phyloP scores from a whole-genome alignment of 768 basidiomycete genomes.

The Russula olivacea region DNA sequence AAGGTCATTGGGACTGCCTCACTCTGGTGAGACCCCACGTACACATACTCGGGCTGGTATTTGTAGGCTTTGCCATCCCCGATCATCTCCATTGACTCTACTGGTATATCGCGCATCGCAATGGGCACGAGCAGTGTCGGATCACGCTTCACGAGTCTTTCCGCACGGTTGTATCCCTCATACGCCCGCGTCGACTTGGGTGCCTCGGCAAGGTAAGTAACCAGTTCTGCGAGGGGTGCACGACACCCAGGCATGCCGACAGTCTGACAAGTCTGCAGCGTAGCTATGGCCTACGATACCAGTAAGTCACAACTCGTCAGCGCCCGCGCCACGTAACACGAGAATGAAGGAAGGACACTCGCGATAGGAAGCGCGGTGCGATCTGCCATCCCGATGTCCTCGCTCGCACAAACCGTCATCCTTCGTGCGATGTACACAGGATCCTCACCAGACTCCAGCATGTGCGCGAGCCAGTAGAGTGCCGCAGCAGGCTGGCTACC shows the following conservation, averaged over 20 bases:
- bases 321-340: background rate
- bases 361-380: slow-evolving; percentile 70
- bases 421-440: slow-evolving; percentile 69
- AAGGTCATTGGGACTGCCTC: background rate
- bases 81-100: slow-evolving; percentile 47
- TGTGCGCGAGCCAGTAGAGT: slow-evolving; percentile 83
- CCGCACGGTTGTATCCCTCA: slow-evolving; percentile 67
- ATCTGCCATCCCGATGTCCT: slow-evolving; percentile 82
- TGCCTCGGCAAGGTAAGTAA: slow-evolving; percentile 75
- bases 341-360: slow-evolving; percentile 26
- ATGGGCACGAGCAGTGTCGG: slow-evolving; percentile 58
- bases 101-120: slow-evolving; percentile 73
- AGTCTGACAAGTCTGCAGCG: slow-evolving; percentile 57
- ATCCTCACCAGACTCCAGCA: slow-evolving; percentile 77
- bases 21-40: slow-evolving; percentile 14
- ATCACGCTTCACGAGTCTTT: slow-evolving; percentile 51
- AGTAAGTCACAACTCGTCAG: background rate
- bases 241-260: slow-evolving; percentile 82
- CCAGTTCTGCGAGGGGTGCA: slow-evolving; percentile 70
- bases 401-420: slow-evolving; percentile 75
- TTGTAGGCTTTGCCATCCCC: slow-evolving; percentile 46
- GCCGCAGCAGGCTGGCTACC: slow-evolving; percentile 74
- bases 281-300: slow-evolving; percentile 49
- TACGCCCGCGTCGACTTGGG: slow-evolving; percentile 79
- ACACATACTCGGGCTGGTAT: slow-evolving; percentile 45